Evolutionary conservation across 768 basidiomycete species (phyloP).

Genomic region (Leucosporidium yakuticum): DNA sequence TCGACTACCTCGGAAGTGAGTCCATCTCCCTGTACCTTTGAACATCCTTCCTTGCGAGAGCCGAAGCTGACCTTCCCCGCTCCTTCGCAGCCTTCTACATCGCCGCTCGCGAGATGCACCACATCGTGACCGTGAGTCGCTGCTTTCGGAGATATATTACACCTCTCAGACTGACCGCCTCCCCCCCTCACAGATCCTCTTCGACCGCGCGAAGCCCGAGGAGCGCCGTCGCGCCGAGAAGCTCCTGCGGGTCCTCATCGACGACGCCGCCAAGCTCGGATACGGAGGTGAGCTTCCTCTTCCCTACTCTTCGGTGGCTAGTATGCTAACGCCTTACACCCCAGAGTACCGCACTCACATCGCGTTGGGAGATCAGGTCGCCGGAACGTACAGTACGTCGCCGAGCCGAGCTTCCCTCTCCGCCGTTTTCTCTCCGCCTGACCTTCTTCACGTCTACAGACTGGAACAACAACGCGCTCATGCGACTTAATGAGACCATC

Average conservation of each 20-base stretch:
- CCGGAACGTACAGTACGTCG: constrained; percentile 2
- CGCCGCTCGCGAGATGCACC: constrained; percentile 12
- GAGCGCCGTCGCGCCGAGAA: constrained; percentile 12
- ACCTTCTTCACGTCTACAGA: background rate
- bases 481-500: constrained; percentile 24
- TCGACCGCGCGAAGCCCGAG: constrained; percentile 16
- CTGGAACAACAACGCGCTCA: constrained; percentile 22
- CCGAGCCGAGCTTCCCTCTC: background rate
- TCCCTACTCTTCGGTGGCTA: no score
- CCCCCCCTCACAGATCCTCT: constrained; percentile 12
- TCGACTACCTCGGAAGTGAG: constrained; percentile 23
- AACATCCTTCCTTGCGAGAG: no score
- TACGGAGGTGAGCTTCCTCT: no score
- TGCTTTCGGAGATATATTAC: no score
- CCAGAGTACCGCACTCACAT: constrained; percentile 32
- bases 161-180: background rate
- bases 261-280: constrained; percentile 9
- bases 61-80: no score
- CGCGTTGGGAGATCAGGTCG: constrained; percentile 11
- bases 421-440: background rate
- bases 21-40: no score
- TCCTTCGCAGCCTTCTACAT: constrained; percentile 14
- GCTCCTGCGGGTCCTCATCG: constrained; percentile 23
- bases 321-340: no score
- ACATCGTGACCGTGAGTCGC: constrained; percentile 14